A percentile compares a stretch with the other conserved stretches of the same genome.
These are phyloP conservation scores for Pyracantha coccinea DNA, from an alignment of 331 rosid species.

Conservation along the genomic window DNA sequence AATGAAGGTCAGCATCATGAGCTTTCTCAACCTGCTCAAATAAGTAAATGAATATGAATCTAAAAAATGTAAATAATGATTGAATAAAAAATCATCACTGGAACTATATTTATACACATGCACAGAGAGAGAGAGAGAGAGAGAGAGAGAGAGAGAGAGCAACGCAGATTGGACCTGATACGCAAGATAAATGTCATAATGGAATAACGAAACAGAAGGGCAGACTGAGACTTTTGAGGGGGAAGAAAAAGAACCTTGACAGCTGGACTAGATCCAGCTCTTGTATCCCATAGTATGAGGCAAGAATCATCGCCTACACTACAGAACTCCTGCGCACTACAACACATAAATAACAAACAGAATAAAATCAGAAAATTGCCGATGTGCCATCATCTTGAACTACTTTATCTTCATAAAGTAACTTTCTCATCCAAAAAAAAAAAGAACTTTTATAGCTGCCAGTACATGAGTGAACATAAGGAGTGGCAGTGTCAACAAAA, in stretches of 20 bases:
- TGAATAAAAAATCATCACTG: neutral
- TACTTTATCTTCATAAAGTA: neutral
- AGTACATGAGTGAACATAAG: neutral
- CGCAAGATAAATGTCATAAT: neutral
- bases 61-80: neutral
- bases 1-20: conserved; percentile 40
- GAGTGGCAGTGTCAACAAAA: neutral
- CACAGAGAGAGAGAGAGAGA: neutral
- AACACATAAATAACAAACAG: neutral
- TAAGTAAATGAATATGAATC: neutral
- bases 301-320: conserved; percentile 37
- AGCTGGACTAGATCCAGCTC: conserved; percentile 21
- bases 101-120: neutral
- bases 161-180: neutral
- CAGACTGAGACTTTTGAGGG: neutral
- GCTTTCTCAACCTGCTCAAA: conserved; percentile 39
- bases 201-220: neutral
- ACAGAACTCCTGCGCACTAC: conserved; percentile 31
- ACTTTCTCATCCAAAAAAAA: neutral
- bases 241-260: conserved; percentile 15
- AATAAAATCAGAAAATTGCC: neutral
- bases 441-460: neutral
- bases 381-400: neutral
- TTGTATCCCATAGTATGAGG: conserved; percentile 36
- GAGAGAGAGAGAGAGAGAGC: neutral